phyloP scores from a whole-genome alignment of 257 asterid species.

The Nicotiana benthamiana region DNA sequence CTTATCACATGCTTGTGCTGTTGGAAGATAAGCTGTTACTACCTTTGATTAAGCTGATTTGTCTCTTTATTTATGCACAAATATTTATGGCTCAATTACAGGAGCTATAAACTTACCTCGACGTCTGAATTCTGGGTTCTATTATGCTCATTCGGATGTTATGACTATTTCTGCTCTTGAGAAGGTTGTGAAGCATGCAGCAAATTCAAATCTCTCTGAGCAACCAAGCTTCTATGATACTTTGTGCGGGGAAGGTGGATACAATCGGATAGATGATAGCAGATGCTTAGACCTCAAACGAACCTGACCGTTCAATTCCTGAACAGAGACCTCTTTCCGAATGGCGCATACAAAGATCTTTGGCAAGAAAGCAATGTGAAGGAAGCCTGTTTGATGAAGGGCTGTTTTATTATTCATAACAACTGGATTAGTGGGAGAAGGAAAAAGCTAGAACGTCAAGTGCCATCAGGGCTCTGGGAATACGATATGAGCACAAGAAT shows the following conservation, averaged over 20 bases:
- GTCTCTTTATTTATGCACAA: neutral
- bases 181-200: constrained; percentile 83
- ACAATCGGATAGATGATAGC: constrained; percentile 50
- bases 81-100: constrained; percentile 24
- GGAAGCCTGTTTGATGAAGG: constrained; percentile 43
- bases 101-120: constrained; percentile 92
- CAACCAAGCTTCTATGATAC: constrained; percentile 91
- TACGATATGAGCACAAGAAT: constrained; percentile 65
- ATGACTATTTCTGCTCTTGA: constrained; percentile 55
- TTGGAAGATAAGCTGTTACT: neutral
- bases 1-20: neutral
- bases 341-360: constrained; percentile 66
- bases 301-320: constrained; percentile 62
- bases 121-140: constrained; percentile 94
- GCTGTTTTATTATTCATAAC: constrained; percentile 65
- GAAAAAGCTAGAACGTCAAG: constrained; percentile 77
- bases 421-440: constrained; percentile 75
- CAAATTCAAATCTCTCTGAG: constrained; percentile 66
- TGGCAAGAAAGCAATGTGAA: constrained; percentile 57
- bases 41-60: neutral
- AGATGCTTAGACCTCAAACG: constrained; percentile 68
- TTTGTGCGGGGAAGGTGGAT: constrained; percentile 79
- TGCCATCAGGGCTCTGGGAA: constrained; percentile 75
- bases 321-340: constrained; percentile 70
- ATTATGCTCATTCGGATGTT: constrained; percentile 62